A percentile compares a stretch with the other conserved stretches of the same genome.
Evolutionary conservation across 208 protist genomes (phyloP).

Genomic region (Acanthamoeba lenticulata): DNA sequence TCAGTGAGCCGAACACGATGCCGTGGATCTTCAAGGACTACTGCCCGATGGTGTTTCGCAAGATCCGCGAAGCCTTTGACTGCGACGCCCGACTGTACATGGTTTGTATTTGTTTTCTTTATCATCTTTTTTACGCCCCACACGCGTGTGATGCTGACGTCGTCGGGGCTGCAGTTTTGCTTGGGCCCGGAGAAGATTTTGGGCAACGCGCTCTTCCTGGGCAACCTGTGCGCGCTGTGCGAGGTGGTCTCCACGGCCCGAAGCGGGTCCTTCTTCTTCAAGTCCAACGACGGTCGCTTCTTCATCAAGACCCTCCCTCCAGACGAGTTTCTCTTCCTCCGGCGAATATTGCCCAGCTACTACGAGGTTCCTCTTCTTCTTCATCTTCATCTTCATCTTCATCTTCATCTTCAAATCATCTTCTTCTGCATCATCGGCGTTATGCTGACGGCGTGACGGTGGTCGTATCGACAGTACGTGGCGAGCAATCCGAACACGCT

Average conservation of each 20-base stretch:
- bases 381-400: background rate
- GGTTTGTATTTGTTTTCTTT: constrained; percentile 17
- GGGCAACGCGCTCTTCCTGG: constrained; percentile 67
- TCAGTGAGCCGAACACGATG: constrained; percentile 32
- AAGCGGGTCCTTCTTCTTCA: constrained; percentile 69
- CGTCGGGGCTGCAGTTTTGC: constrained; percentile 56
- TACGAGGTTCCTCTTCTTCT: background rate
- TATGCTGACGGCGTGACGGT: background rate
- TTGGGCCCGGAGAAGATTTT: constrained; percentile 66
- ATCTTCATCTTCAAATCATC: background rate
- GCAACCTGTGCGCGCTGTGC: constrained; percentile 66
- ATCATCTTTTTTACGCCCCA: background rate
- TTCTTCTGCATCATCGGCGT: background rate
- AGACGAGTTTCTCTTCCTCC: constrained; percentile 68
- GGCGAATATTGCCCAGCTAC: constrained; percentile 51
- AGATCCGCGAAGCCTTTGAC: constrained; percentile 52
- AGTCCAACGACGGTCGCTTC: constrained; percentile 66
- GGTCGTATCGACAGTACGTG: constrained; percentile 49
- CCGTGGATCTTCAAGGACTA: constrained; percentile 66
- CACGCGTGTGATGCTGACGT: background rate
- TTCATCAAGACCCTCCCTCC: constrained; percentile 66
- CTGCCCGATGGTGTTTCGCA: constrained; percentile 61
- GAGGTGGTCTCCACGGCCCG: constrained; percentile 70
- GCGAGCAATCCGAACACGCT: constrained; percentile 69
- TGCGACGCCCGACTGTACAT: constrained; percentile 61